These are phyloP conservation scores for Vigna mungo DNA, from an alignment of 306 rosid species.

Conservation along the genomic window DNA sequence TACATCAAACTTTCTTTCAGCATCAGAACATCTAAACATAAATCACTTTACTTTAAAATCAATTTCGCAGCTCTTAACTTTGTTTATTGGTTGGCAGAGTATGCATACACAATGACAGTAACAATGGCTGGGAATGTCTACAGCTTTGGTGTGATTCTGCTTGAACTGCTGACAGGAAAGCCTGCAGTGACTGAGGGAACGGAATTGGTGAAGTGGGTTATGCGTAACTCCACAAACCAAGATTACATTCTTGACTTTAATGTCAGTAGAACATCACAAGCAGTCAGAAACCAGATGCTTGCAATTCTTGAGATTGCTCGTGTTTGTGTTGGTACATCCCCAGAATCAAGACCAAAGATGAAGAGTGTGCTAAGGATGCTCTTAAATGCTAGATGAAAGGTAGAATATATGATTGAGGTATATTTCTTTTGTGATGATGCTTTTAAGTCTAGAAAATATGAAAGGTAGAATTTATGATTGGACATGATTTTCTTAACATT, in stretches of 20 bases:
- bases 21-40: neutral
- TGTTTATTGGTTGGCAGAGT: slow-evolving; percentile 65
- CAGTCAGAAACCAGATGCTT: slow-evolving; percentile 76
- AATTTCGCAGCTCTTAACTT: slow-evolving; percentile 26
- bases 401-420: neutral
- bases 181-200: slow-evolving; percentile 79
- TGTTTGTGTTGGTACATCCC: slow-evolving; percentile 65
- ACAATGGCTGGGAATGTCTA: slow-evolving; percentile 82
- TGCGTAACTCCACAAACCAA: slow-evolving; percentile 52
- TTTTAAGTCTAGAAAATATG: slow-evolving; percentile 17
- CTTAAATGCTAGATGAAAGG: slow-evolving; percentile 70
- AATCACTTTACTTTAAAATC: neutral
- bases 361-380: slow-evolving; percentile 79
- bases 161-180: slow-evolving; percentile 87
- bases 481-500: slow-evolving; percentile 14
- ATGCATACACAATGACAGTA: slow-evolving; percentile 89
- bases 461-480: slow-evolving; percentile 37
- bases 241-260: slow-evolving; percentile 70
- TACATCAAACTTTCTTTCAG: neutral
- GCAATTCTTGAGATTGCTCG: slow-evolving; percentile 73
- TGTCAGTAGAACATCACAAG: slow-evolving; percentile 69
- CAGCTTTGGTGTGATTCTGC: slow-evolving; percentile 84
- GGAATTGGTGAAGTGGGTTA: slow-evolving; percentile 83
- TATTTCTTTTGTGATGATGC: neutral
- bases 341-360: slow-evolving; percentile 90